Conservation (phyloP, 208 protist species). For the Vickermania ingenoplastis region DNA sequence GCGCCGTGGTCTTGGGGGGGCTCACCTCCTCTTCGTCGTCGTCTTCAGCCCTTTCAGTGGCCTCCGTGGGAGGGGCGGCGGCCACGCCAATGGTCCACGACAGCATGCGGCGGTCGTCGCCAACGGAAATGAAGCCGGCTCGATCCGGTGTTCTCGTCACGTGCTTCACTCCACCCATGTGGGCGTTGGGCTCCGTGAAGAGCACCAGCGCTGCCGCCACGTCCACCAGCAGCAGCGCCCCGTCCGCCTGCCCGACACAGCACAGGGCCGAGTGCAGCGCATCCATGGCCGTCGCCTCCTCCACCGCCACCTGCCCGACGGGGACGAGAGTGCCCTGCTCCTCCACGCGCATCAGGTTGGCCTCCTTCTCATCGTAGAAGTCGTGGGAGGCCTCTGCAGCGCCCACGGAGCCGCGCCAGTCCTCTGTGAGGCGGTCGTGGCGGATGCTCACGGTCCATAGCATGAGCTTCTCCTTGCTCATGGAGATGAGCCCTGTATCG, state of each 20-base stretch:
- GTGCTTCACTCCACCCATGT: slow-evolving; percentile 72
- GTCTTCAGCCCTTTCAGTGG: not conserved
- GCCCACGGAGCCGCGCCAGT: slow-evolving; percentile 7
- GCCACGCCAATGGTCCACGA: slow-evolving; percentile 67
- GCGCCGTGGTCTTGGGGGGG: not conserved
- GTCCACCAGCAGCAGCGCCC: slow-evolving; percentile 57
- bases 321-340: slow-evolving; percentile 43
- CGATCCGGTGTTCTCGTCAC: slow-evolving; percentile 33
- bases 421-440: slow-evolving; percentile 22
- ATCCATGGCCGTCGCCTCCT: slow-evolving; percentile 42
- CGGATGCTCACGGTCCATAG: slow-evolving; percentile 66
- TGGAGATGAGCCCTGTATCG: slow-evolving; percentile 64
- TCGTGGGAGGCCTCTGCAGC: slow-evolving; percentile 25
- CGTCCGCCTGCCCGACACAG: slow-evolving; percentile 65
- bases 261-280: slow-evolving; percentile 58
- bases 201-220: slow-evolving; percentile 64
- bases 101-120: slow-evolving; percentile 74
- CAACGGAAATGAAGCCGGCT: slow-evolving; percentile 67
- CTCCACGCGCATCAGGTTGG: slow-evolving; percentile 41
- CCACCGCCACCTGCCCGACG: slow-evolving; percentile 38
- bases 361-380: slow-evolving; percentile 70
- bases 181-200: slow-evolving; percentile 75
- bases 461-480: slow-evolving; percentile 75
- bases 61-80: slow-evolving; percentile 10
- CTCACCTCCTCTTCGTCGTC: slow-evolving; percentile 1